A percentile compares a stretch with the other conserved stretches of the same genome.
These are phyloP conservation scores for Ostreobium quekettii DNA, from an alignment of 139 green algal species.

Conservation along the genomic window DNA sequence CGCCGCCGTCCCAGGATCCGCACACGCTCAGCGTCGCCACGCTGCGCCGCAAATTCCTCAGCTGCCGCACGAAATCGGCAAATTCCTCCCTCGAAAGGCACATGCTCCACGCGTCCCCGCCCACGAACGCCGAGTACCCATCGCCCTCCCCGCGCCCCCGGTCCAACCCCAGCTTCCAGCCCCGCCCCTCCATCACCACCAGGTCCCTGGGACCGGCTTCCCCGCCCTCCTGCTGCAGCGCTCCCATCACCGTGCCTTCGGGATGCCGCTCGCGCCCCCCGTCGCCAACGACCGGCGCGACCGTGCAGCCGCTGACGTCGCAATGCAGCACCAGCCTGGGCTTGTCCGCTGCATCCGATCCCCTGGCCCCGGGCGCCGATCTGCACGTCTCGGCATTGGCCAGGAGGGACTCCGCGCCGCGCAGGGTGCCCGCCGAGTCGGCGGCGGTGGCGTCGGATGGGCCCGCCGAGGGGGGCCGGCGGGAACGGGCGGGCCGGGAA, in stretches of 20 bases:
- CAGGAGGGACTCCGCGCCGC: not conserved
- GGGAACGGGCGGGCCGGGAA: too few relatives aligned
- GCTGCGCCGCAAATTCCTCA: constrained; percentile 27
- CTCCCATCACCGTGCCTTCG: not conserved
- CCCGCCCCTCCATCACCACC: constrained; percentile 17
- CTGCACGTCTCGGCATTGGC: not conserved
- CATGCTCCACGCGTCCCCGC: constrained; percentile 23
- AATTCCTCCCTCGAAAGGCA: constrained; percentile 22
- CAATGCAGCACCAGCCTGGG: constrained; percentile 18
- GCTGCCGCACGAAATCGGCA: constrained; percentile 23
- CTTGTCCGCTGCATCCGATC: not conserved
- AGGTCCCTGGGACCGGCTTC: not conserved
- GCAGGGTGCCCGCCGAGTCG: not conserved
- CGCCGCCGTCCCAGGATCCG: constrained; percentile 23
- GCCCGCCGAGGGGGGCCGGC: too few relatives aligned
- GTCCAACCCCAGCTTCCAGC: constrained; percentile 29
- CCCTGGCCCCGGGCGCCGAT: not conserved
- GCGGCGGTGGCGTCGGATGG: too few relatives aligned
- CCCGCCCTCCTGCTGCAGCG: not conserved
- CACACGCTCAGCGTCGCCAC: constrained; percentile 28
- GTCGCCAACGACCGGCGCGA: constrained; percentile 19
- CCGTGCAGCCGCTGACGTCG: constrained; percentile 30
- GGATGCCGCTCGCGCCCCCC: not conserved
- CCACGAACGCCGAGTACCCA: constrained; percentile 22
- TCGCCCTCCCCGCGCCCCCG: not conserved